Conservation (phyloP, 306 rosid species). For the Carpinus viminea region DNA sequence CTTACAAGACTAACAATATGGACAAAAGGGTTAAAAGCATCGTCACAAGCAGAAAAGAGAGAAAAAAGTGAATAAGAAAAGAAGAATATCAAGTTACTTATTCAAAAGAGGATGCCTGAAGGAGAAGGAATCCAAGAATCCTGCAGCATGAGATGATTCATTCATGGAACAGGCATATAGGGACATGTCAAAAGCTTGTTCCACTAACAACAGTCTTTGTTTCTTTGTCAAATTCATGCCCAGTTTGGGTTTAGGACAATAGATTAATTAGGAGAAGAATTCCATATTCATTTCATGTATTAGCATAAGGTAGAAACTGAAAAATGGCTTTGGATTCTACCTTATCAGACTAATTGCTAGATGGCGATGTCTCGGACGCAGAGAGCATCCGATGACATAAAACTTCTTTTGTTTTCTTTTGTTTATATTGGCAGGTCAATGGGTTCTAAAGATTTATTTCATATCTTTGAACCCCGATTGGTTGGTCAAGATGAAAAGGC, state of each 20-base stretch:
- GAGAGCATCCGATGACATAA: constrained; percentile 83
- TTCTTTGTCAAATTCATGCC: constrained; percentile 27
- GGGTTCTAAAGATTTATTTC: constrained; percentile 79
- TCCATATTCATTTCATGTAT: constrained; percentile 50
- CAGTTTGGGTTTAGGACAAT: constrained; percentile 34
- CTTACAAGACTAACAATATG: constrained; percentile 48
- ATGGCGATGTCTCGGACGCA: constrained; percentile 55
- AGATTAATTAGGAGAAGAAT: constrained; percentile 37
- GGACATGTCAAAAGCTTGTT: constrained; percentile 27
- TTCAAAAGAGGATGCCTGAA: constrained; percentile 20
- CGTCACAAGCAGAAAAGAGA: constrained; percentile 13
- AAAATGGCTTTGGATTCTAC: constrained; percentile 86
- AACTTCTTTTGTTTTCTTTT: constrained; percentile 12
- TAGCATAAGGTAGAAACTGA: constrained; percentile 49
- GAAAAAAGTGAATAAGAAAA: constrained; percentile 22
- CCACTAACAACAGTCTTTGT: constrained; percentile 41
- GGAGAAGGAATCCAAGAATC: constrained; percentile 24
- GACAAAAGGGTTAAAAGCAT: constrained; percentile 27
- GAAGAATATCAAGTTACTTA: constrained; percentile 12
- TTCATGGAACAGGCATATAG: constrained; percentile 34
- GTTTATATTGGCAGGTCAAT: constrained; percentile 42
- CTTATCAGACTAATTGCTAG: constrained; percentile 47
- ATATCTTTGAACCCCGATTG: constrained; percentile 60
- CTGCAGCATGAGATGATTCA: constrained; percentile 6
- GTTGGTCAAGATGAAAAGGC: constrained; percentile 50